Conservation (phyloP, 805 yeast species). For the Nadsonia fulvescens region DNA sequence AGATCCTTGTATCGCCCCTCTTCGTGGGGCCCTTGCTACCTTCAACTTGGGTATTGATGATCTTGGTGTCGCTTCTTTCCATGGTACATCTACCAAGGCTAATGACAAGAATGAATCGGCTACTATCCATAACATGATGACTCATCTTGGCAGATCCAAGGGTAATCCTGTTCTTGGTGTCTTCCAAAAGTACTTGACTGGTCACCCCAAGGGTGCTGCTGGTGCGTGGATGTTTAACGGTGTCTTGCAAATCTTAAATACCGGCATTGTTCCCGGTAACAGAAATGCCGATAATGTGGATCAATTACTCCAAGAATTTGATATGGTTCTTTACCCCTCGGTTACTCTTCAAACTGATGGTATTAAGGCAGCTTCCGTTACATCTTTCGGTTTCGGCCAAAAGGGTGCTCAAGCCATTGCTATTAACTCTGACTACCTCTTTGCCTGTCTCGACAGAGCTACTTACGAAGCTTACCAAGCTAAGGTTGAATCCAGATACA, state of each 20-base stretch:
- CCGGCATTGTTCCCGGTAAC: conserved; percentile 96
- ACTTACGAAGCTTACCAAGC: conserved; percentile 53
- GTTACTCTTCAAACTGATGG: conserved; percentile 90
- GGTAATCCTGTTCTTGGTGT: conserved; percentile 97
- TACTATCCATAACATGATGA: conserved; percentile 81
- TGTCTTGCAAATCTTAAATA: conserved; percentile 77
- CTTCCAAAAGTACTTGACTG: conserved; percentile 96
- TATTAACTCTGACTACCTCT: conserved; percentile 85
- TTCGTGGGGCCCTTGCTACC: conserved; percentile 92
- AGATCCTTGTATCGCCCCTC: conserved; percentile 90
- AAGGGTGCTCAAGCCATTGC: conserved; percentile 95
- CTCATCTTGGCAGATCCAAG: conserved; percentile 86
- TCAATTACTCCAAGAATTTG: conserved; percentile 59
- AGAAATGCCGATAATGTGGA: conserved; percentile 97
- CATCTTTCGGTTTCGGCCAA: conserved; percentile 98
- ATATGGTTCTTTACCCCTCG: conserved; percentile 85
- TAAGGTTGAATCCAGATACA: conserved; percentile 67
- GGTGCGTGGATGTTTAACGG: conserved; percentile 99
- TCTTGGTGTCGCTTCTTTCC: conserved; percentile 93
- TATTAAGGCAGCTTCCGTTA: conserved; percentile 88
- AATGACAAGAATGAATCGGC: conserved; percentile 96
- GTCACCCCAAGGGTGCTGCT: conserved; percentile 99
- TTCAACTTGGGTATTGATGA: conserved; percentile 89
- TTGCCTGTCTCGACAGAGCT: conserved; percentile 54
- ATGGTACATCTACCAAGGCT: conserved; percentile 97